Conservation (phyloP, 164 flowering plant genomes). For the Sextonia rubra region DNA sequence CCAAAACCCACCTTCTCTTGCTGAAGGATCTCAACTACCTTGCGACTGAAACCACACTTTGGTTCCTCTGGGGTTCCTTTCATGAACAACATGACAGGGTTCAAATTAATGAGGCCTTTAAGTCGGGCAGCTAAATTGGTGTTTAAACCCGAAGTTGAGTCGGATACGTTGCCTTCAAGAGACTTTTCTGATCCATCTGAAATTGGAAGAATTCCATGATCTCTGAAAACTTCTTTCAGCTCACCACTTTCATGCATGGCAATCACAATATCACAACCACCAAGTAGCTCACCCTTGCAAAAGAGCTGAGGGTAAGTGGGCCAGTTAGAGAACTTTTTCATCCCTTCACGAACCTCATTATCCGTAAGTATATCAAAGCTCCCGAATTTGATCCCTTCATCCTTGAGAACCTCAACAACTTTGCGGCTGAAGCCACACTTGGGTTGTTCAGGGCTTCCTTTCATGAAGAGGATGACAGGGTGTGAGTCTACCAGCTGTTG, state of each 20-base stretch:
- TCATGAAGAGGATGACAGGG: constrained; percentile 85
- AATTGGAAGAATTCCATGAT: constrained; percentile 44
- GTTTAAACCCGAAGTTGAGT: constrained; percentile 61
- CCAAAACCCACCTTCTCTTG: constrained; percentile 67
- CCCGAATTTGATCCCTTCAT: constrained; percentile 76
- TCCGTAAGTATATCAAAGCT: constrained; percentile 80
- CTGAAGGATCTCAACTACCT: constrained; percentile 77
- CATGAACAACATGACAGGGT: constrained; percentile 83
- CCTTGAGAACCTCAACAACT: constrained; percentile 68
- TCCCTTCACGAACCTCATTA: constrained; percentile 80
- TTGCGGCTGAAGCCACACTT: constrained; percentile 85
- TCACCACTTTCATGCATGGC: constrained; percentile 95
- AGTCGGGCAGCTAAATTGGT: constrained; percentile 41
- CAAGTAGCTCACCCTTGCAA: constrained; percentile 89
- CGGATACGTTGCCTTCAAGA: constrained; percentile 48
- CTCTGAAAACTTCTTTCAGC: constrained; percentile 61
- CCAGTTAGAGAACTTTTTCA: constrained; percentile 86
- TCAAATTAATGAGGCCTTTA: constrained; percentile 45
- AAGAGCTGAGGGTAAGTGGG: constrained; percentile 95
- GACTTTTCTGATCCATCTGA: constrained; percentile 19
- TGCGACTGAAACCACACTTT: constrained; percentile 84
- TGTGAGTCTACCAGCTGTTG: constrained; percentile 62
- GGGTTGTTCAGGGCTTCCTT: constrained; percentile 84
- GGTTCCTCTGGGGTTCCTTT: constrained; percentile 89
- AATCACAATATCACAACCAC: constrained; percentile 79